Base-by-base conservation (phyloP, 1,284 basidiomycete species). In the Entoloma clypeatum region DNA sequence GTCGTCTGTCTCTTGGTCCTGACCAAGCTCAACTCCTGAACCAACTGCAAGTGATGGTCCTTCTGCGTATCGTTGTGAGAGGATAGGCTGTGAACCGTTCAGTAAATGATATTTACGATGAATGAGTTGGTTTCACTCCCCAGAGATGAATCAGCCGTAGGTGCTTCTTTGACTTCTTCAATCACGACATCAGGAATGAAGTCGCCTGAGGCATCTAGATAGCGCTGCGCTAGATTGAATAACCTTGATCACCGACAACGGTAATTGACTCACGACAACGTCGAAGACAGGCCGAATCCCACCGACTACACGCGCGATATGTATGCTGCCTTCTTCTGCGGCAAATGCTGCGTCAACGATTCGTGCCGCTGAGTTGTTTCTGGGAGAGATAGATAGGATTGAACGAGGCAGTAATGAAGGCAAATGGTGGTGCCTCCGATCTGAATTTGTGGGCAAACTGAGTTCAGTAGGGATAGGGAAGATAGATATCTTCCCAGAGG, bases 231-330 rank as follows among this genome's bases (percentile, higher is more conserved):
- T 5, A 13, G 19, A 16, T 8, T 45, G 16, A 36, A 36, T 14
- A 33, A 37, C 40, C 22, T 35, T 14, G 45, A 31, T 17, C 27
- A 22, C 24, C 10, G 36, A 7, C 26, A 27, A 40, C 10, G 18
- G 8, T 30, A 40, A 27, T 34, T 7, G 21, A 43, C 44, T 10
- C 28, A 86, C 83, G 38, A 82, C 64, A 36, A 71, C 62, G 44
- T 83, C 72, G 62, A 89, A 89, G 16, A 81, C 71, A n/a, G 85
- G 79, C 45, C 76, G 70, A 10, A 79, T 72, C 11, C 80, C 84
- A 35, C 77, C 78, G 7, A 75, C 69, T 37, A 88, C 62, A 30
- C 81, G 69, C 9, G 77, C 85, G 22, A 86, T 65, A 23, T 74
- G 67, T 34, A 89, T 61, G 9, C 65, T 64, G 3, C 77, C 72